Conservation (phyloP, 1,284 basidiomycete genomes). For the Ceratobasidium sp. region DNA sequence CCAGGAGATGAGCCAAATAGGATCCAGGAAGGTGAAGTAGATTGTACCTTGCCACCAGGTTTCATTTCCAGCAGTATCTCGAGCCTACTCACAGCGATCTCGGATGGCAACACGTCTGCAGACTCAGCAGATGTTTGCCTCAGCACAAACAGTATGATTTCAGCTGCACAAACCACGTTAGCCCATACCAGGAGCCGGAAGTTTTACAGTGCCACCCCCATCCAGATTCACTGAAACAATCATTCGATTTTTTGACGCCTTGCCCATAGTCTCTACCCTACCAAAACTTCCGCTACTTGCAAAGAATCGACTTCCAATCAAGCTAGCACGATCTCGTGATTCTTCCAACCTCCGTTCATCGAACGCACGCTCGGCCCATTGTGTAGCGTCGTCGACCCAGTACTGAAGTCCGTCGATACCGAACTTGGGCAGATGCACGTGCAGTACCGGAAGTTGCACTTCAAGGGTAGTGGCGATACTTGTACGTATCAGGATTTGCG, state of each 20-base stretch:
- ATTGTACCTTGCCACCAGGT: slow-evolving; percentile 73
- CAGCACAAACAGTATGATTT: slow-evolving; percentile 63
- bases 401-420: slow-evolving; percentile 82
- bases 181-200: slow-evolving; percentile 14
- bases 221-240: slow-evolving; percentile 59
- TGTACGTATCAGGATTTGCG: slow-evolving; percentile 38
- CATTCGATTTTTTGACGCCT: slow-evolving; percentile 61
- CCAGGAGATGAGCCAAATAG: slow-evolving; percentile 19
- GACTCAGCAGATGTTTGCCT: slow-evolving; percentile 53
- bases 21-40: not conserved
- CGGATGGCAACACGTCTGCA: slow-evolving; percentile 62
- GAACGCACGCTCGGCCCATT: slow-evolving; percentile 66
- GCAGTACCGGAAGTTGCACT: slow-evolving; percentile 74
- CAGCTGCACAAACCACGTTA: slow-evolving; percentile 54
- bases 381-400: slow-evolving; percentile 85
- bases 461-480: slow-evolving; percentile 59
- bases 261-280: slow-evolving; percentile 57
- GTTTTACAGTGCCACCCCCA: slow-evolving; percentile 64
- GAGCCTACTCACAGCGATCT: slow-evolving; percentile 72
- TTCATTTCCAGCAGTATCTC: slow-evolving; percentile 75
- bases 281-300: slow-evolving; percentile 60
- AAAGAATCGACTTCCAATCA: slow-evolving; percentile 89
- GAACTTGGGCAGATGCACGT: slow-evolving; percentile 72
- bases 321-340: slow-evolving; percentile 63
- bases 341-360: slow-evolving; percentile 53